Evolutionary conservation across 345 rosid genomes (phyloP), one percentile per base, ranked within the genome.

Genomic region (Populus pruinosa): DNA sequence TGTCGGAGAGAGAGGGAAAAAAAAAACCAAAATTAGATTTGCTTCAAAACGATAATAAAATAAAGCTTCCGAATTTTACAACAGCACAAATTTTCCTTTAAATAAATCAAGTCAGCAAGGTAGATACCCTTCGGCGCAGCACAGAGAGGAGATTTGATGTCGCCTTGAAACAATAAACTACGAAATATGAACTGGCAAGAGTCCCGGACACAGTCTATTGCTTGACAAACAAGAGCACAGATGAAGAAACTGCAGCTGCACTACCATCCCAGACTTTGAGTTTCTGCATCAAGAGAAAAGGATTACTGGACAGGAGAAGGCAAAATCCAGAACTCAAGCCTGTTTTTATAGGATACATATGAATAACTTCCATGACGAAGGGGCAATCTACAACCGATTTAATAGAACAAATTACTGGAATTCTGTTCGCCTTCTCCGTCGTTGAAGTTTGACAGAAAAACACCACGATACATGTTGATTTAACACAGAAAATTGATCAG

Each of bases 401-500:
- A n/a, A 56, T n/a, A 14, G 3, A 21, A 9, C 72, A 21, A 35
- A 31, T 65, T 65, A 27, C 39, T 31, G 69, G 31, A 65, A 33
- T 65, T 21, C 33, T 12, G 43, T 21, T 21, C 29, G 1, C 14
- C 18, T 36, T 11, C 44, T 43, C 63, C 63, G 9, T 53, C 59
- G n/a, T 20, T 53, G 9, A 53, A 17, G 59, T 59, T n/a, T 59
- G 13, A n/a, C 29, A 59, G 29, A 9, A 47, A 31, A 21, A 41
- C 25, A 21, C 12, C 44, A 33, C 6, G 47, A 25, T 65, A 66
- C 38, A 59, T 69, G 33, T 14, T 75, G 47, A 35, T 62, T 13
- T 18, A 77, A 75, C 25, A 69, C 74, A 65, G 78, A 56, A 69
- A 69, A 53, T 56, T 71, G 65, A 67, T 81, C 72, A 44, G 73